These are phyloP conservation scores for Raphanus raphanistrum DNA, from an alignment of 345 rosid species.

Conservation along the genomic window DNA sequence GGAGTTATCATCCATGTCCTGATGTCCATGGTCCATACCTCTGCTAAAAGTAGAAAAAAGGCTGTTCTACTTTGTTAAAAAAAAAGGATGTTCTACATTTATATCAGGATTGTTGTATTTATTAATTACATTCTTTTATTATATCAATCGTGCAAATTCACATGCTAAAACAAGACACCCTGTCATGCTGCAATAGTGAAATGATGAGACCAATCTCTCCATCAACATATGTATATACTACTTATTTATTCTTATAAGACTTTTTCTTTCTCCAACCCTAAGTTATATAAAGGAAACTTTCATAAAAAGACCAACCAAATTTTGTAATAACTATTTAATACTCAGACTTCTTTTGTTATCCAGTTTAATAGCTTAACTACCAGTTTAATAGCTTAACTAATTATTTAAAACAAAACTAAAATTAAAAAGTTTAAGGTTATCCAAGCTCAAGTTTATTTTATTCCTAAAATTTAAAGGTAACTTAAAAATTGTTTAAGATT, in stretches of 20 bases:
- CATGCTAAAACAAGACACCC: slow-evolving; percentile 30
- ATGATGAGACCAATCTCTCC: slow-evolving; percentile 37
- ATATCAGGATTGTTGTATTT: slow-evolving; percentile 15
- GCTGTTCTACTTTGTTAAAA: slow-evolving; percentile 15
- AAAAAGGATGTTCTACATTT: slow-evolving; percentile 30
- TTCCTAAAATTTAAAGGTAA: too few relatives aligned
- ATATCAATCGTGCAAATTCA: slow-evolving; percentile 27
- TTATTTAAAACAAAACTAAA: too few relatives aligned
- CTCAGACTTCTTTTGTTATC: too few relatives aligned
- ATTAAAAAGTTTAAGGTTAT: too few relatives aligned
- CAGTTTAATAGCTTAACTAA: too few relatives aligned
- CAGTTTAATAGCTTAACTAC: too few relatives aligned
- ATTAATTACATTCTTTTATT: neutral
- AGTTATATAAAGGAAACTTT: too few relatives aligned
- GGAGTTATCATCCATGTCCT: slow-evolving; percentile 1
- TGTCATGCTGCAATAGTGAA: slow-evolving; percentile 28
- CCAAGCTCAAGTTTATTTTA: too few relatives aligned
- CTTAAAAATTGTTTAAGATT: too few relatives aligned
- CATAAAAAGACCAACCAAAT: too few relatives aligned
- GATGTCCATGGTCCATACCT: slow-evolving; percentile 11
- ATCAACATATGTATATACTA: slow-evolving; percentile 1
- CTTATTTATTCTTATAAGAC: neutral
- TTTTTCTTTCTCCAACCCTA: neutral
- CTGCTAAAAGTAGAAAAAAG: slow-evolving; percentile 22
- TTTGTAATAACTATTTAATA: too few relatives aligned